Percentiles rank a stretch among this genome's conserved stretches.
Conservation (phyloP, 495 filamentous ascomycete species). For the Penicillium coffeae region DNA sequence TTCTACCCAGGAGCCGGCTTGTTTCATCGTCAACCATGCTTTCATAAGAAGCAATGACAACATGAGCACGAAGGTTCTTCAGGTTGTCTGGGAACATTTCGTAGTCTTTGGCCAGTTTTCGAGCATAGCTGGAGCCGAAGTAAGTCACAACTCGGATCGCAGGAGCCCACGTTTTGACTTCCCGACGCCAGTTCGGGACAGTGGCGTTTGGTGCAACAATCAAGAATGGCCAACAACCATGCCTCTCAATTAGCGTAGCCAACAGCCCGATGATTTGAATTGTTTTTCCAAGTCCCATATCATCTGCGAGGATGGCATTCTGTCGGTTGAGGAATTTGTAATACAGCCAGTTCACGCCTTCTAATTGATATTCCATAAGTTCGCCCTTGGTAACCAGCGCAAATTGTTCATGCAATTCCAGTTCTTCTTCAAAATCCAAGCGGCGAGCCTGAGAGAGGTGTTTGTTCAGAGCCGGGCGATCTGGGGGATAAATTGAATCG, state of each 20-base stretch:
- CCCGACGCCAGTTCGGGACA: conserved; percentile 93
- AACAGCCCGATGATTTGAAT: conserved; percentile 88
- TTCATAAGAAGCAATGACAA: conserved; percentile 94
- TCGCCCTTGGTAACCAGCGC: conserved; percentile 67
- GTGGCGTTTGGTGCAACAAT: conserved; percentile 93
- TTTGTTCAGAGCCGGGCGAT: conserved; percentile 48
- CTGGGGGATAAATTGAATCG: conserved; percentile 60
- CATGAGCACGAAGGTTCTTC: conserved; percentile 70
- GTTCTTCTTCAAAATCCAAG: conserved; percentile 58
- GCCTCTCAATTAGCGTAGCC: conserved; percentile 70
- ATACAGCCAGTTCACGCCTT: conserved; percentile 96
- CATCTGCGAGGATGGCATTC: conserved; percentile 94
- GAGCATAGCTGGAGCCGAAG: conserved; percentile 68
- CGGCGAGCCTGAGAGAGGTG: conserved; percentile 59
- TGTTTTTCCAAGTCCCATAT: conserved; percentile 99
- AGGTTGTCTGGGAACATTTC: conserved; percentile 74
- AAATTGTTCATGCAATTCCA: conserved; percentile 72
- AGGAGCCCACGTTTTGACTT: conserved; percentile 93
- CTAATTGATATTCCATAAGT: conserved; percentile 90
- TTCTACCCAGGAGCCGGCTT: conserved; percentile 54
- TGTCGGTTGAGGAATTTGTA: conserved; percentile 77
- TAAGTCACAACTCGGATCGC: conserved; percentile 83
- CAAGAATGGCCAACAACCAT: conserved; percentile 86
- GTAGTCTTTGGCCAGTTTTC: conserved; percentile 65
- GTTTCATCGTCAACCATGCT: conserved; percentile 68